A percentile compares a stretch with the other conserved stretches of the same genome.
phyloP scores from a whole-genome alignment of 441 rosid genomes.

The Gossypium trilobum region DNA sequence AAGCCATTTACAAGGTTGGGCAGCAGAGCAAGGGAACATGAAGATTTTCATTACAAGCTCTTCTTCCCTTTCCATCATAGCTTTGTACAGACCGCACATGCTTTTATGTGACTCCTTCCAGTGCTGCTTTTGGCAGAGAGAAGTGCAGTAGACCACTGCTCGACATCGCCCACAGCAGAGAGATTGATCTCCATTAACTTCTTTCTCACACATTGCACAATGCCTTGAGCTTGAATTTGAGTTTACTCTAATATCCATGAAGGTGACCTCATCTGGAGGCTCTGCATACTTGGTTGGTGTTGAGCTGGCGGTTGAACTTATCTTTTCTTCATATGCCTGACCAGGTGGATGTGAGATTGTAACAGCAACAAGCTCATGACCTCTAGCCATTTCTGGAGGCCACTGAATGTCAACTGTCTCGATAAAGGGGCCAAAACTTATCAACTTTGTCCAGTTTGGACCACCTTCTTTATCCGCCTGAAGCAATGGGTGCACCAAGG shows the following conservation, averaged over 20 bases:
- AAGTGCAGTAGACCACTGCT: constrained; percentile 30
- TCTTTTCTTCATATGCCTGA: constrained; percentile 46
- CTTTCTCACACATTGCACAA: constrained; percentile 36
- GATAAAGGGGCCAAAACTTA: constrained; percentile 49
- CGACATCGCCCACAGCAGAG: constrained; percentile 30
- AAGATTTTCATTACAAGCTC: constrained; percentile 39
- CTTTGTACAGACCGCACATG: constrained; percentile 35
- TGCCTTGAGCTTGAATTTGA: constrained; percentile 24
- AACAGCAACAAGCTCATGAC: constrained; percentile 52
- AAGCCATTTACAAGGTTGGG: constrained; percentile 39
- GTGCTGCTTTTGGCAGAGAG: constrained; percentile 39
- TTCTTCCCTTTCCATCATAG: constrained; percentile 50
- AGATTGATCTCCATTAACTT: constrained; percentile 30
- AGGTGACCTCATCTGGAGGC: constrained; percentile 27
- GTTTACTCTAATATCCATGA: constrained; percentile 26
- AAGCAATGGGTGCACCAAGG: constrained; percentile 56
- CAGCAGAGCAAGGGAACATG: constrained; percentile 29
- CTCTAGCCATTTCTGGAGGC: constrained; percentile 52
- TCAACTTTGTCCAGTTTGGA: constrained; percentile 34
- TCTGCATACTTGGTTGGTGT: constrained; percentile 40
- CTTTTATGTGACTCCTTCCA: constrained; percentile 36
- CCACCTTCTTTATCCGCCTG: constrained; percentile 43
- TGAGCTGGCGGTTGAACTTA: constrained; percentile 32
- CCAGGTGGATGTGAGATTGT: constrained; percentile 57
- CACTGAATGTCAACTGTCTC: constrained; percentile 72